These are phyloP conservation scores for Ogataea philodendri DNA, from an alignment of 805 yeast species.

Conservation along the genomic window DNA sequence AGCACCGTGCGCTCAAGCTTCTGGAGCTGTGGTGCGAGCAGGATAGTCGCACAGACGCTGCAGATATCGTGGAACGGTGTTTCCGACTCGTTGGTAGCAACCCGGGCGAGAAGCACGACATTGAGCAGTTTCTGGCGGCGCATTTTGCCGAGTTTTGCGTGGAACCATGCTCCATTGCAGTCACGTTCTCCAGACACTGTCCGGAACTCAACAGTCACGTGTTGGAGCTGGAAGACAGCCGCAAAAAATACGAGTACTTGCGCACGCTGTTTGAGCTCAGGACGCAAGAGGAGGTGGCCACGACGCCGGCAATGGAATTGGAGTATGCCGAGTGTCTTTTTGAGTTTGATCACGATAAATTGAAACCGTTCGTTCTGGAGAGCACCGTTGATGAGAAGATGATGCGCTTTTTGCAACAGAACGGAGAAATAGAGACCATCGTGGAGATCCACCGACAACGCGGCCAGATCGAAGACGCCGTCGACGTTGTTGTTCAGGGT, in stretches of 20 bases:
- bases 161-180: slow-evolving; percentile 38
- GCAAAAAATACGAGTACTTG: slow-evolving; percentile 36
- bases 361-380: slow-evolving; percentile 21
- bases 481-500: slow-evolving; percentile 26
- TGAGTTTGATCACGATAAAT: slow-evolving; percentile 18
- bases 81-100: slow-evolving; percentile 20
- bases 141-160: slow-evolving; percentile 33
- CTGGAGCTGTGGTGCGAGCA: slow-evolving; percentile 50
- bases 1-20: slow-evolving; percentile 51
- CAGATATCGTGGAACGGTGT: slow-evolving; percentile 27
- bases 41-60: slow-evolving; percentile 8
- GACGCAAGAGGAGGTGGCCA: slow-evolving; percentile 10
- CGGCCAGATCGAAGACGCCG: slow-evolving; percentile 32
- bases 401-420: slow-evolving; percentile 24
- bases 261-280: slow-evolving; percentile 29
- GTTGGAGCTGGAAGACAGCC: slow-evolving; percentile 30
- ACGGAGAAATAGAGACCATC: slow-evolving; percentile 33
- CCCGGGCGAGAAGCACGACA: slow-evolving; percentile 19
- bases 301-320: slow-evolving; percentile 17
- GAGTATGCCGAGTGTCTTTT: slow-evolving; percentile 31
- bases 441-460: slow-evolving; percentile 32
- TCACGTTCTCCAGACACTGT: slow-evolving; percentile 35
- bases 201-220: slow-evolving; percentile 41
- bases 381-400: slow-evolving; percentile 19
- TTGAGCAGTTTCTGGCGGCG: slow-evolving; percentile 28